phyloP scores from a whole-genome alignment of 345 rosid species.

The Eucalyptus leucophloia region DNA sequence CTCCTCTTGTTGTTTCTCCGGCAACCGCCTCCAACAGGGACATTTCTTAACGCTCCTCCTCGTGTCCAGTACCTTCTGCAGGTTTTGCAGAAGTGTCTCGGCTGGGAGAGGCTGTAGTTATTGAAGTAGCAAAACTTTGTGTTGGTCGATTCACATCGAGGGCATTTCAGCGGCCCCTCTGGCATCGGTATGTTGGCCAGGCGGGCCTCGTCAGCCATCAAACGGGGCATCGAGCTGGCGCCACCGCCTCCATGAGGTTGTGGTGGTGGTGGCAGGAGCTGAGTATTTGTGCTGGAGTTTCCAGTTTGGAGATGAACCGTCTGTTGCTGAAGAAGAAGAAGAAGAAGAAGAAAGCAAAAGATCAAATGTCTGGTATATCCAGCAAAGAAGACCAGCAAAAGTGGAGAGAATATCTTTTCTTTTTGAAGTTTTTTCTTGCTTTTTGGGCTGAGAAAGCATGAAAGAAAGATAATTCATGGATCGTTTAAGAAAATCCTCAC shows the following conservation, averaged over 20 bases:
- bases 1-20: constrained; percentile 81
- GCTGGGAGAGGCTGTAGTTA: constrained; percentile 95
- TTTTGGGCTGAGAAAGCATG: neutral
- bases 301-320: constrained; percentile 17
- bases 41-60: constrained; percentile 82
- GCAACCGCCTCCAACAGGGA: constrained; percentile 94
- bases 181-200: constrained; percentile 78
- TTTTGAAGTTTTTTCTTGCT: constrained; percentile 23
- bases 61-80: constrained; percentile 98
- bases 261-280: constrained; percentile 31
- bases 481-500: constrained; percentile 21
- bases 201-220: constrained; percentile 92
- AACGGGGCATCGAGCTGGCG: constrained; percentile 58
- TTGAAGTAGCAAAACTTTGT: constrained; percentile 96
- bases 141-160: constrained; percentile 90
- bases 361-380: constrained; percentile 43
- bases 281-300: constrained; percentile 5
- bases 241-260: constrained; percentile 47
- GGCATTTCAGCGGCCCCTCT: constrained; percentile 69
- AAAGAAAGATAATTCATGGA: neutral
- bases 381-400: constrained; percentile 18
- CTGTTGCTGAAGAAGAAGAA: constrained; percentile 23
- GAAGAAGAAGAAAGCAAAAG: neutral
- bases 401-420: constrained; percentile 24
- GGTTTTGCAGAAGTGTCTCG: constrained; percentile 96